phyloP scores from a whole-genome alignment of 2,329 filamentous ascomycete species.

The Camptophora hylomeconis region DNA sequence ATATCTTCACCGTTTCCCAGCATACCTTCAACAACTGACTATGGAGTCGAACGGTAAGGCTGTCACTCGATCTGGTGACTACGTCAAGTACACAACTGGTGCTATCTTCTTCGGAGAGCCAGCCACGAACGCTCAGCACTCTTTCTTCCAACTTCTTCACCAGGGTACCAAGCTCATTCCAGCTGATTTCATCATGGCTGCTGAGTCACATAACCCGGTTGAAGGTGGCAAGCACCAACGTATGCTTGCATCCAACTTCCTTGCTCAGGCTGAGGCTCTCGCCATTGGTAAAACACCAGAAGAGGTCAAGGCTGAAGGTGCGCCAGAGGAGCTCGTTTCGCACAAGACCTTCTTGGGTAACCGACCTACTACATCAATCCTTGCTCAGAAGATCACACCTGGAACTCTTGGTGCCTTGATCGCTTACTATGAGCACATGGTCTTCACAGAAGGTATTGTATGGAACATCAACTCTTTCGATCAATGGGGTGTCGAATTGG shows the following conservation, averaged over 20 bases:
- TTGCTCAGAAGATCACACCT: conserved; percentile 87
- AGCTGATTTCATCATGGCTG: conserved; percentile 93
- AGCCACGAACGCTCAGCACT: conserved; percentile 98
- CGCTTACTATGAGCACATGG: conserved; percentile 97
- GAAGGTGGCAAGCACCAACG: conserved; percentile 85
- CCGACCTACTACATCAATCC: conserved; percentile 87
- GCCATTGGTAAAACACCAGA: conserved; percentile 42
- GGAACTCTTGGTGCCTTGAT: conserved; percentile 88
- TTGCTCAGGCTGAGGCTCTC: conserved; percentile 36
- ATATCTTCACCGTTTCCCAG: conserved; percentile 97
- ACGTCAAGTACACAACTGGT: conserved; percentile 95
- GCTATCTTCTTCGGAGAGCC: conserved; percentile 95
- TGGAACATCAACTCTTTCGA: conserved; percentile 99
- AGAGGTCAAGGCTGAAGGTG: conserved; percentile 34
- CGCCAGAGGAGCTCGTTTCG: conserved; percentile 52
- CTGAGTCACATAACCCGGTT: conserved; percentile 92
- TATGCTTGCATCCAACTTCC: conserved; percentile 40
- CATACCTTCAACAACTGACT: conserved; percentile 95
- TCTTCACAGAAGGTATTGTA: conserved; percentile 91
- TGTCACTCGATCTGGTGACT: conserved; percentile 72
- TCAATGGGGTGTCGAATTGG: conserved; percentile 98
- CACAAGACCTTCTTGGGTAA: conserved; percentile 99
- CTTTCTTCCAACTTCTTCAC: conserved; percentile 98
- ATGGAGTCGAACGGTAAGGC: conserved; percentile 99
- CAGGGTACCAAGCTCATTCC: conserved; percentile 99